Percentiles rank a stretch among this genome's conserved stretches.
Evolutionary conservation across 441 rosid species (phyloP).

Genomic region (Monsonia emarginata): DNA sequence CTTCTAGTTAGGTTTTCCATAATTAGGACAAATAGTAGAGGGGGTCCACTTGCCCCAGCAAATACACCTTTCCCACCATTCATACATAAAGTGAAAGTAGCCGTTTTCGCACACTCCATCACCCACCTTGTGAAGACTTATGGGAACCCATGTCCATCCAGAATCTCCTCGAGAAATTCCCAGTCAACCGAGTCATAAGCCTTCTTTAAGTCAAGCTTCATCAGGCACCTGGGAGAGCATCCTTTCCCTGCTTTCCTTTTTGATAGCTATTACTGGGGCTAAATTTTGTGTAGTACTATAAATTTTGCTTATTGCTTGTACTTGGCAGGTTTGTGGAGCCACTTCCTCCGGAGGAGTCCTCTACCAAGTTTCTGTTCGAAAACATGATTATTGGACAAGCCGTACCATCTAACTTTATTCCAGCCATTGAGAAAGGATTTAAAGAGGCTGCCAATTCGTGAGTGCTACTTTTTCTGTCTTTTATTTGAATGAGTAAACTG

Average conservation of each 20-base stretch:
- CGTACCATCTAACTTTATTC: constrained; percentile 80
- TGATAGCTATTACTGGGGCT: not conserved
- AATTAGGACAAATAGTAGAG: too few relatives aligned
- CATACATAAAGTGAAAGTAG: too few relatives aligned
- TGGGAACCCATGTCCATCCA: too few relatives aligned
- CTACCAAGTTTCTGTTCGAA: constrained; percentile 75
- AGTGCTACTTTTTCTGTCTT: constrained; percentile 16
- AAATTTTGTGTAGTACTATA: not conserved
- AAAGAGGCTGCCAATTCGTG: constrained; percentile 96
- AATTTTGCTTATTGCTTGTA: constrained; percentile 3
- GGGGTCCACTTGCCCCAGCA: too few relatives aligned
- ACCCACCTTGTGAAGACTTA: too few relatives aligned
- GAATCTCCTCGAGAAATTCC: too few relatives aligned
- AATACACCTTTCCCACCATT: too few relatives aligned
- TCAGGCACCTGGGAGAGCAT: too few relatives aligned
- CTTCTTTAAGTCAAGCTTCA: too few relatives aligned
- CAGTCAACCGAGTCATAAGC: too few relatives aligned
- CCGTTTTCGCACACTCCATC: too few relatives aligned
- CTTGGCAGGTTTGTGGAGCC: constrained; percentile 68
- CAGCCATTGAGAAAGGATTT: constrained; percentile 95
- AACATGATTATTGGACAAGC: constrained; percentile 91
- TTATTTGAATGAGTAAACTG: not conserved
- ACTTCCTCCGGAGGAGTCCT: constrained; percentile 49
- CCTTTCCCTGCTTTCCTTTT: not conserved
- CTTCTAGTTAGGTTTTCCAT: too few relatives aligned